phyloP scores from a whole-genome alignment of 805 yeast genomes.

The Starmerella sp. region DNA sequence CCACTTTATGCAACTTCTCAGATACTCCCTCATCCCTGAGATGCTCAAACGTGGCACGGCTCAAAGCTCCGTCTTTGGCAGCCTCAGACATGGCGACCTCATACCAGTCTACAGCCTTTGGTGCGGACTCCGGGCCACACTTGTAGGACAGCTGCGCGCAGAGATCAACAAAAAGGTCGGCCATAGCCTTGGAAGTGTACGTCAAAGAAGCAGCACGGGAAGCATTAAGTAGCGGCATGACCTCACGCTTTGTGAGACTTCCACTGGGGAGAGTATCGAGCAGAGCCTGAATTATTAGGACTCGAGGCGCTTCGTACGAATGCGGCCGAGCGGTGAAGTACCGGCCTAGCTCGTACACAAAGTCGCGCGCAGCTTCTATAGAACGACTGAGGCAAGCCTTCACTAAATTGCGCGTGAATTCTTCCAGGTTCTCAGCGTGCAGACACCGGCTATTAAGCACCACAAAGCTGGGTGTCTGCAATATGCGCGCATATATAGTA shows the following conservation, averaged over 20 bases:
- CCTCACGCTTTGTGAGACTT: slow-evolving; percentile 1
- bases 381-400: slow-evolving; percentile 30
- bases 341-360: slow-evolving; percentile 31
- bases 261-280: slow-evolving; percentile 2
- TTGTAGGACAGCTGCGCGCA: not conserved
- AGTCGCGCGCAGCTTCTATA: slow-evolving; percentile 24
- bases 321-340: slow-evolving; percentile 40
- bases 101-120: not conserved
- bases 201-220: slow-evolving; percentile 14
- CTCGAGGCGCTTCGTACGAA: slow-evolving; percentile 46
- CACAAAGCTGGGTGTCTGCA: slow-evolving; percentile 53
- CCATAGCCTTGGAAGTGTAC: slow-evolving; percentile 19
- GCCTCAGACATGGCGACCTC: not conserved
- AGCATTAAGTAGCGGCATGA: slow-evolving; percentile 15
- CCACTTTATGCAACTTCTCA: not conserved
- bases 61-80: not conserved
- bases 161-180: slow-evolving; percentile 6
- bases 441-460: slow-evolving; percentile 35
- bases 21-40: not conserved
- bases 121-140: not conserved
- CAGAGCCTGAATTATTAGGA: slow-evolving; percentile 12
- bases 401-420: slow-evolving; percentile 32
- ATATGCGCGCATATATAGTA: slow-evolving; percentile 45
- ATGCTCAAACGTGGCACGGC: not conserved
- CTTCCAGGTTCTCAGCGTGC: slow-evolving; percentile 43